Evolutionary conservation across 2,329 filamentous ascomycete genomes (phyloP).

Genomic region (Phaeosphaeriaceae sp.): DNA sequence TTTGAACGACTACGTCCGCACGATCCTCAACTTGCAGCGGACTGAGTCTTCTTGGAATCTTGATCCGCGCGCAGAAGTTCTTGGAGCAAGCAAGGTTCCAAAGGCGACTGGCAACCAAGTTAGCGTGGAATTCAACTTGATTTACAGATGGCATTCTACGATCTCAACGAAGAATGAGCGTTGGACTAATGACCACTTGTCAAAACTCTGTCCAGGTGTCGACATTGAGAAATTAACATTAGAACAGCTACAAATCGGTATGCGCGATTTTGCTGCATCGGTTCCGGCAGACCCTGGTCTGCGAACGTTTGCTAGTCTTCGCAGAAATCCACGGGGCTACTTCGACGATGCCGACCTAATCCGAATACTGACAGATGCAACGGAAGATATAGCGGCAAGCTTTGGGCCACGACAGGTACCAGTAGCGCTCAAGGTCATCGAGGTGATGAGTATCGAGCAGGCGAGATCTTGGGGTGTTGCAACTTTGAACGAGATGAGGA

Average conservation of each 20-base stretch:
- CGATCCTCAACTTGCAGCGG: conserved; percentile 72
- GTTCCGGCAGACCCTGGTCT: conserved; percentile 66
- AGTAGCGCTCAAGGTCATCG: conserved; percentile 52
- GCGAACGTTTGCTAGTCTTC: conserved; percentile 68
- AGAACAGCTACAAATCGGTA: conserved; percentile 56
- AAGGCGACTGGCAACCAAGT: conserved; percentile 78
- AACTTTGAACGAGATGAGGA: conserved; percentile 78
- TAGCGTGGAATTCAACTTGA: conserved; percentile 83
- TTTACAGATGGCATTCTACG: conserved; percentile 82
- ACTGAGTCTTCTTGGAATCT: conserved; percentile 77
- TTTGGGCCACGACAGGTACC: conserved; percentile 60
- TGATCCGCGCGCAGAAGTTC: conserved; percentile 55
- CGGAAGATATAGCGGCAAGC: conserved; percentile 69
- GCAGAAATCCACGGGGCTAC: conserved; percentile 66
- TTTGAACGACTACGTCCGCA: conserved; percentile 76
- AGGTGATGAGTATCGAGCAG: conserved; percentile 77
- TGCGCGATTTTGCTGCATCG: conserved; percentile 46
- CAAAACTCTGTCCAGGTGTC: conserved; percentile 1
- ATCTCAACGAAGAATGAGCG: conserved; percentile 73
- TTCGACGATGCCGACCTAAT: conserved; percentile 78
- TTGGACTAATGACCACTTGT: conserved; percentile 67
- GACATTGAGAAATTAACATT: conserved; percentile 1
- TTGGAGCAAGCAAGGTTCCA: conserved; percentile 64
- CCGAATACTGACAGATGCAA: conserved; percentile 66
- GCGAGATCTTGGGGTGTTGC: conserved; percentile 74